These are phyloP conservation scores for Sporothrix brasiliensis DNA, from an alignment of 2,329 filamentous ascomycete genomes.

Conservation along the genomic window DNA sequence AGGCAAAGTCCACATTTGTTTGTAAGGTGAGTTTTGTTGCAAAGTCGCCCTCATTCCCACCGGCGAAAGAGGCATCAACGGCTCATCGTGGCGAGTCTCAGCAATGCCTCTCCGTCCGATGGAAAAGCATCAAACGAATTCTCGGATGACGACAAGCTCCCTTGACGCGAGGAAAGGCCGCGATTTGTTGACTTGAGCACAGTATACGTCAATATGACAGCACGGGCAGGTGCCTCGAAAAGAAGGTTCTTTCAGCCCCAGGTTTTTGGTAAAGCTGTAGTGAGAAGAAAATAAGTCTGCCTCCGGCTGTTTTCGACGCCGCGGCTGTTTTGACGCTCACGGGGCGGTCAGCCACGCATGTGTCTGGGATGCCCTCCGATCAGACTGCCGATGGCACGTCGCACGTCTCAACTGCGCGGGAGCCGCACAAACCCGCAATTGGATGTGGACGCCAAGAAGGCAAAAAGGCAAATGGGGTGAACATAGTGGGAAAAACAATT, in stretches of 20 bases:
- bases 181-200: constrained; percentile 4
- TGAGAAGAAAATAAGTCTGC: constrained; percentile 12
- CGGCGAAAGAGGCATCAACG: not conserved
- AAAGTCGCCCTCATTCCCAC: not conserved
- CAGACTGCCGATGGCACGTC: constrained; percentile 42
- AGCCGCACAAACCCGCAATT: constrained; percentile 36
- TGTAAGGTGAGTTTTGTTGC: not conserved
- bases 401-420: constrained; percentile 39
- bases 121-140: not conserved
- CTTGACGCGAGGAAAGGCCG: not conserved
- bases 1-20: not conserved
- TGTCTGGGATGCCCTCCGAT: constrained; percentile 36
- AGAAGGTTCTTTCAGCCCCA: constrained; percentile 10
- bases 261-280: not conserved
- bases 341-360: not conserved
- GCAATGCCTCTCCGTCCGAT: not conserved
- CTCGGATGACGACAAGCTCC: not conserved
- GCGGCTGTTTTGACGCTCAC: not conserved
- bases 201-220: constrained; percentile 3
- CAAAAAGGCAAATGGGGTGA: not conserved
- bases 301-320: constrained; percentile 19
- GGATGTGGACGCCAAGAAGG: not conserved
- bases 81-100: not conserved
- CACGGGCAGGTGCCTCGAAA: constrained; percentile 1
- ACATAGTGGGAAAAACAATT: not conserved